A percentile compares a stretch with the other conserved stretches of the same genome.
phyloP scores from a whole-genome alignment of 1,284 basidiomycete species.

The Trametes versicolor region DNA sequence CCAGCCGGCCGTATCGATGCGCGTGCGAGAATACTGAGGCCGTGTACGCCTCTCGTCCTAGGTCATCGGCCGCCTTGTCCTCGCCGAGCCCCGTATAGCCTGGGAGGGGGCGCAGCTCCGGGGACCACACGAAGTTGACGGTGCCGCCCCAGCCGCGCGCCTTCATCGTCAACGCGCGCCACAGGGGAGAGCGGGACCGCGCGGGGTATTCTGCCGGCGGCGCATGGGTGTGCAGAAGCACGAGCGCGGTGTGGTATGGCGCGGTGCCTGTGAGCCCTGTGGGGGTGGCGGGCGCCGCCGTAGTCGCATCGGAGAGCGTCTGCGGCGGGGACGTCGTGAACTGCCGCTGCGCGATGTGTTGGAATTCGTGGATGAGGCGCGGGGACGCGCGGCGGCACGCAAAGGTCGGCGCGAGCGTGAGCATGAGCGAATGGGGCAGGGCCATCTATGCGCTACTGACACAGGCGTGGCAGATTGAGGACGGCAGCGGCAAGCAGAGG shows the following conservation, averaged over 20 bases:
- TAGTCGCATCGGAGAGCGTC: conserved; percentile 7
- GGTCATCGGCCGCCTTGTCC: conserved; percentile 10
- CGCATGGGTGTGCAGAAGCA: conserved; percentile 62
- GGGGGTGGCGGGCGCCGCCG: not conserved
- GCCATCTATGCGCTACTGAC: conserved; percentile 3
- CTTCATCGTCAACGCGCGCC: conserved; percentile 59
- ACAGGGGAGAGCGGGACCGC: conserved; percentile 58
- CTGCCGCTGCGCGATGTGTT: conserved; percentile 8
- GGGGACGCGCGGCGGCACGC: conserved; percentile 17
- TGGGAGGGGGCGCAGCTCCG: conserved; percentile 37
- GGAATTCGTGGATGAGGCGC: conserved; percentile 15
- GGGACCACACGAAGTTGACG: conserved; percentile 70
- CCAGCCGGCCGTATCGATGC: conserved; percentile 51
- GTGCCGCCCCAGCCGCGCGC: conserved; percentile 57
- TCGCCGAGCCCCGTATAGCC: conserved; percentile 34
- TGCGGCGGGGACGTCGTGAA: conserved; percentile 11
- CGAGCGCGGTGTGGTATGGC: conserved; percentile 61
- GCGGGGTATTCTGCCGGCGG: conserved; percentile 61
- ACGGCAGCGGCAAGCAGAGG: not conserved
- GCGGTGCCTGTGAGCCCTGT: conserved; percentile 52
- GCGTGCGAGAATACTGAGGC: conserved; percentile 61
- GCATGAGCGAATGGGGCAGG: conserved; percentile 23
- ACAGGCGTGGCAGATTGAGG: conserved; percentile 1
- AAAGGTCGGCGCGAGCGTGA: conserved; percentile 19
- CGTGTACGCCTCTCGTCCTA: conserved; percentile 40